Percentiles rank a stretch among this genome's conserved stretches.
These are phyloP conservation scores for Auriscalpium microsporum DNA, from an alignment of 768 basidiomycete genomes.

Conservation along the genomic window DNA sequence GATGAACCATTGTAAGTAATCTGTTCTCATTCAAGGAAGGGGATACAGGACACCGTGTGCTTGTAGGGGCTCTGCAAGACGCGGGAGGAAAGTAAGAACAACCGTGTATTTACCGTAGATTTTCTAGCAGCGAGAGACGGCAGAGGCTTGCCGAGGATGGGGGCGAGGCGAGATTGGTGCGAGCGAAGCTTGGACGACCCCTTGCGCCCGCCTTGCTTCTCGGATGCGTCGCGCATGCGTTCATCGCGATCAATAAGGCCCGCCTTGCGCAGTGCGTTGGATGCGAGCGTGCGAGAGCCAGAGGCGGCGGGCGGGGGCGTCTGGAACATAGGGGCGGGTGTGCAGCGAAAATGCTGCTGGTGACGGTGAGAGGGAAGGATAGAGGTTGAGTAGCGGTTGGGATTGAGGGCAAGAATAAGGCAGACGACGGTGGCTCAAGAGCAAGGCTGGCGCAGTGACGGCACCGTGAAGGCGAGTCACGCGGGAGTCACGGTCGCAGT, in stretches of 20 bases:
- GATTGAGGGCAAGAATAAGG: not conserved
- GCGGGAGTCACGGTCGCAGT: constrained; percentile 7
- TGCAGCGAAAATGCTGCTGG: constrained; percentile 1
- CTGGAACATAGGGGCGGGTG: constrained; percentile 40
- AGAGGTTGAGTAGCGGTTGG: constrained; percentile 7
- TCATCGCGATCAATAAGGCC: constrained; percentile 74
- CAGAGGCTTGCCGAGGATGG: constrained; percentile 39
- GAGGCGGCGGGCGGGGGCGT: constrained; percentile 42
- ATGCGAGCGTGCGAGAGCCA: constrained; percentile 48
- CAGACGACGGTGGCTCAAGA: not conserved
- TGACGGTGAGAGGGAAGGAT: constrained; percentile 1
- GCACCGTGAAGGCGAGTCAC: not conserved
- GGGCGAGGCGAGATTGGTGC: constrained; percentile 53
- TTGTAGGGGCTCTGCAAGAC: constrained; percentile 13
- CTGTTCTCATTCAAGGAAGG: constrained; percentile 21
- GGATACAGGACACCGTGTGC: constrained; percentile 15
- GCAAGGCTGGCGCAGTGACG: not conserved
- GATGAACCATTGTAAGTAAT: constrained; percentile 31
- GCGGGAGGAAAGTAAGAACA: constrained; percentile 20
- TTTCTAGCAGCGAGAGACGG: constrained; percentile 38
- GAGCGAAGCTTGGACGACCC: constrained; percentile 50
- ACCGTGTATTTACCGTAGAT: constrained; percentile 62
- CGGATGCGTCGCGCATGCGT: constrained; percentile 62
- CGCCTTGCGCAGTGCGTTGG: constrained; percentile 56
- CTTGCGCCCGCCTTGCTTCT: constrained; percentile 70